Conservation (phyloP, 163 green algal genomes). For the Scenedesmus sp. region DNA sequence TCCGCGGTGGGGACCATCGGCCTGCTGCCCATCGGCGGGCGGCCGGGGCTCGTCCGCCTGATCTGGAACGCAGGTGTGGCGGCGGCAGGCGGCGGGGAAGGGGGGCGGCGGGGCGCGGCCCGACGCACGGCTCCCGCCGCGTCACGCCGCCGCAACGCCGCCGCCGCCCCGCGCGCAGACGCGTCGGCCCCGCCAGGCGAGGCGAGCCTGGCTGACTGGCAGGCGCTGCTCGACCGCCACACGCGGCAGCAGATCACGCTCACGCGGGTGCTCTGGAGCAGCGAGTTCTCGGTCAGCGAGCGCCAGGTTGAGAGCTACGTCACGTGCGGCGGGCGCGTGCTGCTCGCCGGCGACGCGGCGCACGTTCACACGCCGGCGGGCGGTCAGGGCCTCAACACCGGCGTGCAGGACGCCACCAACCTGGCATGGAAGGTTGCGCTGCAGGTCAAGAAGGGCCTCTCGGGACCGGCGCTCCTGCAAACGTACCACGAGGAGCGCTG, state of each 20-base stretch:
- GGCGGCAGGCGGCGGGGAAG: too few species aligned
- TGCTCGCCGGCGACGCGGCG: conserved; percentile 92
- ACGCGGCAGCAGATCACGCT: conserved; percentile 31
- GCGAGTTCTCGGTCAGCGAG: conserved; percentile 38
- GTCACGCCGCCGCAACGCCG: too few species aligned
- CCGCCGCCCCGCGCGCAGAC: too few species aligned
- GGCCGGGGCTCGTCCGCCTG: background rate
- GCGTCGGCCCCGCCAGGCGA: background rate
- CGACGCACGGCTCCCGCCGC: too few species aligned
- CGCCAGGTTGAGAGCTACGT: conserved; percentile 35
- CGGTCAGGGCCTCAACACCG: conserved; percentile 95
- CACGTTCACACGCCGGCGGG: conserved; percentile 93
- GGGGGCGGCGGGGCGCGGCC: too few species aligned
- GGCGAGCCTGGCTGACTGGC: conserved; percentile 8
- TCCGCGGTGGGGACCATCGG: background rate
- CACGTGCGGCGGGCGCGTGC: conserved; percentile 46
- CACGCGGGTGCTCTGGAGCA: conserved; percentile 3
- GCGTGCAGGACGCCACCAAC: conserved; percentile 86
- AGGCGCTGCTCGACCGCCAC: conserved; percentile 4
- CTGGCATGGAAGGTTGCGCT: conserved; percentile 92
- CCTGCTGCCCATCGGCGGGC: background rate
- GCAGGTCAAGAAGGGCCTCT: conserved; percentile 58
- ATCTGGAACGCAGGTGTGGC: conserved; percentile 40
- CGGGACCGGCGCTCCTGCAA: conserved; percentile 7
- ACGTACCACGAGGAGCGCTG: conserved; percentile 30